Conservation (phyloP, 2,329 filamentous ascomycete species). For the Dothistroma pini region DNA sequence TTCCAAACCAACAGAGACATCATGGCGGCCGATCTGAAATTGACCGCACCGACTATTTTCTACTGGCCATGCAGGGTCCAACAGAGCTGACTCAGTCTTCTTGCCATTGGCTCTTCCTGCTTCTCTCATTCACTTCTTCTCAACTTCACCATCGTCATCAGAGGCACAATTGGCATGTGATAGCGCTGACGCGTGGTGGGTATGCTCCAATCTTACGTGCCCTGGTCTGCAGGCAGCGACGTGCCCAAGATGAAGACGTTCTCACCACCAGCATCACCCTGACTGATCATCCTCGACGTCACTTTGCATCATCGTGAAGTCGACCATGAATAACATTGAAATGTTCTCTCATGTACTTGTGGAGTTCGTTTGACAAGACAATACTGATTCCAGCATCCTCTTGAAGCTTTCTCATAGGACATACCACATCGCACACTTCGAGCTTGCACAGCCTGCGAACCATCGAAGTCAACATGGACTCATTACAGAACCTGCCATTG, state of each 20-base stretch:
- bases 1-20: background rate
- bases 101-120: background rate
- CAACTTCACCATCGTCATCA: background rate
- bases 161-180: background rate
- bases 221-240: background rate
- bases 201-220: background rate
- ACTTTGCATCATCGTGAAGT: conserved; percentile 3
- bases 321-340: background rate
- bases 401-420: background rate
- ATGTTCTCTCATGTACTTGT: background rate
- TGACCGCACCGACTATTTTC: background rate
- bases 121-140: background rate
- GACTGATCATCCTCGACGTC: background rate
- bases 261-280: background rate
- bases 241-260: background rate
- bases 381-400: background rate
- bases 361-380: background rate
- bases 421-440: background rate
- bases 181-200: background rate
- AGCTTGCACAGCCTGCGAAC: background rate
- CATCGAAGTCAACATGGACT: conserved; percentile 9
- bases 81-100: background rate
- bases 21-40: background rate
- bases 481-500: conserved; percentile 41
- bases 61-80: background rate